These are phyloP conservation scores for Sphagnurus paluster DNA, from an alignment of 1,284 basidiomycete genomes.

Conservation along the genomic window DNA sequence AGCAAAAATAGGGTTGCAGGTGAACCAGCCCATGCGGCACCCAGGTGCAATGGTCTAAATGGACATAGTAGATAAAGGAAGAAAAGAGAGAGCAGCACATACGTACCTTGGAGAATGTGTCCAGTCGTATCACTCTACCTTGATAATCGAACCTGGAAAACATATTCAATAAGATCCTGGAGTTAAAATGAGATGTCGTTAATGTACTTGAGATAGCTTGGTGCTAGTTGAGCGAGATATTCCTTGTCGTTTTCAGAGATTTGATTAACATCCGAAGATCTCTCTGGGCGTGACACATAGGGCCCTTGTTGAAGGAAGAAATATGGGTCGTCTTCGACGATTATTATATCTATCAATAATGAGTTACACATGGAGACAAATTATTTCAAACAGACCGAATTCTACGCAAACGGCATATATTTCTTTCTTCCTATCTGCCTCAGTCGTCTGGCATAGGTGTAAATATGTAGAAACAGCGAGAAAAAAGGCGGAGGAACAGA, in stretches of 20 bases:
- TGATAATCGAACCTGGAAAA: conserved; percentile 62
- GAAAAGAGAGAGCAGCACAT: background rate
- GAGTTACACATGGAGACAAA: background rate
- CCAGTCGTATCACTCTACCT: conserved; percentile 77
- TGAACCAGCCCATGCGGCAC: conserved; percentile 79
- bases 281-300: conserved; percentile 47
- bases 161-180: background rate
- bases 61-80: background rate
- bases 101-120: conserved; percentile 78
- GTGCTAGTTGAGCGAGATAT: conserved; percentile 58
- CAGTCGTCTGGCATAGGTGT: conserved; percentile 53
- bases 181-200: background rate
- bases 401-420: conserved; percentile 81
- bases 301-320: conserved; percentile 69
- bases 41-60: conserved; percentile 74
- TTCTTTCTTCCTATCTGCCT: conserved; percentile 66
- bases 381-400: conserved; percentile 49
- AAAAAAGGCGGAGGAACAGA: conserved; percentile 27
- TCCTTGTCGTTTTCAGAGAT: conserved; percentile 29
- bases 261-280: conserved; percentile 27
- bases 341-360: conserved; percentile 54
- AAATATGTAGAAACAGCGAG: conserved; percentile 6
- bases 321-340: conserved; percentile 83
- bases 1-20: conserved; percentile 67
- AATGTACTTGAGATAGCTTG: conserved; percentile 65